Conservation (phyloP, 1,284 basidiomycete species). For the Ustilago tritici region DNA sequence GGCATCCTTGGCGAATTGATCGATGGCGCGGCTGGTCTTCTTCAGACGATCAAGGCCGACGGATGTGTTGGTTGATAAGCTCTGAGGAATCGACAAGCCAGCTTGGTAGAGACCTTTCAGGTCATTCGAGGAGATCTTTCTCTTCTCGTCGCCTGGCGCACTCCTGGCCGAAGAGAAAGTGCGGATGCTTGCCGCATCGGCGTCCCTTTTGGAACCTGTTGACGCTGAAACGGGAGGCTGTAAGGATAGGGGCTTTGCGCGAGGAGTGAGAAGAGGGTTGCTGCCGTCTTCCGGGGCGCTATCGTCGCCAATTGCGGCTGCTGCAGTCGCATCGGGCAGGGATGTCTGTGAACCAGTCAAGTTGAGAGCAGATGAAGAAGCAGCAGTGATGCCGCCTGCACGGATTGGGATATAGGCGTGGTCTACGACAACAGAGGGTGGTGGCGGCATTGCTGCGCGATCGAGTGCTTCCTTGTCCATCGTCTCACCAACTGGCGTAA, state of each 20-base stretch:
- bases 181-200: constrained; percentile 21
- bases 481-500: constrained; percentile 16
- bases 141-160: constrained; percentile 1
- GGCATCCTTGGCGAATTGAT: constrained; percentile 41
- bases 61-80: constrained; percentile 30
- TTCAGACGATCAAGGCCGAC: constrained; percentile 49
- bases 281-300: not conserved
- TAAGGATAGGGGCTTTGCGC: not conserved
- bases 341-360: not conserved
- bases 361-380: constrained; percentile 21
- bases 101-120: constrained; percentile 42
- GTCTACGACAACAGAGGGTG: constrained; percentile 37
- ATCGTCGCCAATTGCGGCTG: not conserved
- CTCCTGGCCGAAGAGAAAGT: constrained; percentile 15
- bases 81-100: constrained; percentile 32
- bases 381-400: constrained; percentile 34
- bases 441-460: constrained; percentile 39
- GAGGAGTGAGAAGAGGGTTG: constrained; percentile 13
- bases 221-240: not conserved
- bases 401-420: constrained; percentile 46
- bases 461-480: constrained; percentile 20
- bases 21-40: constrained; percentile 29
- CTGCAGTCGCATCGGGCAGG: not conserved
- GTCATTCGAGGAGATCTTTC: constrained; percentile 38
- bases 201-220: constrained; percentile 1